Conservation (phyloP, 108 stramenopile genomes). For the Nitzschia inconspicua region DNA sequence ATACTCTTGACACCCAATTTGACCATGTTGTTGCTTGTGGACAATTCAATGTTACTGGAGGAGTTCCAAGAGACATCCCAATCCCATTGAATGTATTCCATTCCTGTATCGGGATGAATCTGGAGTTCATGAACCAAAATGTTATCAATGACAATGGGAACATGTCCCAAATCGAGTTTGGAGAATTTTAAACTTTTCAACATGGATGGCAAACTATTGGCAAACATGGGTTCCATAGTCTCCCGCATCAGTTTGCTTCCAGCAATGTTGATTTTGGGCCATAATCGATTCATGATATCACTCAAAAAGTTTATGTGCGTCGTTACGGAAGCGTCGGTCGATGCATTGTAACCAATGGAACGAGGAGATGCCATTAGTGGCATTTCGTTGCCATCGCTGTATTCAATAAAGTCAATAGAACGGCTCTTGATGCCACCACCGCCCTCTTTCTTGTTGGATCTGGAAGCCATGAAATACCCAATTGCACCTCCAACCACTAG, state of each 20-base stretch:
- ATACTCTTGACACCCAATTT: conserved; percentile 52
- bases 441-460: too few species aligned
- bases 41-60: conserved; percentile 53
- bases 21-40: conserved; percentile 35
- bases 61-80: conserved; percentile 63
- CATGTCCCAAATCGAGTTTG: conserved; percentile 62
- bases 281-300: conserved; percentile 46
- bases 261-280: conserved; percentile 51
- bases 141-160: conserved; percentile 55
- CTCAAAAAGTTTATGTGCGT: conserved; percentile 21
- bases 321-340: not conserved
- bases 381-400: too few species aligned
- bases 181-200: conserved; percentile 49
- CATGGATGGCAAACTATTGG: conserved; percentile 31
- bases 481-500: too few species aligned
- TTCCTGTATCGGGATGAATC: not conserved
- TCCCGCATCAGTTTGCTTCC: conserved; percentile 39
- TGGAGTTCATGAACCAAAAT: conserved; percentile 46
- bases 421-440: too few species aligned
- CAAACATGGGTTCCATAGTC: conserved; percentile 50
- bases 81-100: conserved; percentile 34
- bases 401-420: too few species aligned
- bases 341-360: not conserved
- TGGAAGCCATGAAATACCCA: too few species aligned
- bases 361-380: too few species aligned